phyloP scores from a whole-genome alignment of 805 yeast species.

The Candida fluviatilis region DNA sequence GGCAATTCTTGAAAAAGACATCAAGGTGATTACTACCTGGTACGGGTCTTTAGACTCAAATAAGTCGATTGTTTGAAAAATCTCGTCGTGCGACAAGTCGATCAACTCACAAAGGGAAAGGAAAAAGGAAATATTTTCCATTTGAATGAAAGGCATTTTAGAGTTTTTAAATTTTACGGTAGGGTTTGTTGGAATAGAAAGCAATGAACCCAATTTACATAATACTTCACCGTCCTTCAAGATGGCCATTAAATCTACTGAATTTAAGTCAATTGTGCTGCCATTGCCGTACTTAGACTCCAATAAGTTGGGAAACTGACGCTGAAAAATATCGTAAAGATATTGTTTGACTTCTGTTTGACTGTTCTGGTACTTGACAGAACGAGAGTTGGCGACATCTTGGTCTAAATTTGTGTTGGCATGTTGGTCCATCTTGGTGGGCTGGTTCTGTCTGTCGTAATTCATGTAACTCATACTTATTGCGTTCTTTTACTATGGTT shows the following conservation, averaged over 20 bases:
- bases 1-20: constrained; percentile 69
- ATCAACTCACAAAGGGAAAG: constrained; percentile 54
- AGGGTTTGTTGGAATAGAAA: constrained; percentile 22
- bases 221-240: constrained; percentile 56
- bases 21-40: constrained; percentile 68
- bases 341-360: constrained; percentile 48
- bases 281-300: constrained; percentile 4
- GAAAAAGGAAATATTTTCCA: constrained; percentile 82
- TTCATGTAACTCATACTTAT: constrained; percentile 5
- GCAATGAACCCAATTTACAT: constrained; percentile 29
- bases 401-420: constrained; percentile 56
- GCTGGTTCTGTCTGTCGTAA: constrained; percentile 7
- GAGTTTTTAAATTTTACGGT: constrained; percentile 52
- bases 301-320: constrained; percentile 6
- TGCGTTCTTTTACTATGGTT: too few species aligned
- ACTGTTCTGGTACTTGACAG: constrained; percentile 44
- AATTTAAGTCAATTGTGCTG: constrained; percentile 6
- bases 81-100: constrained; percentile 78
- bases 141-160: constrained; percentile 68
- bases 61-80: constrained; percentile 74
- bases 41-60: constrained; percentile 74
- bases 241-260: constrained; percentile 45
- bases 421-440: constrained; percentile 12
- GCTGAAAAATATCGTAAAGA: constrained; percentile 41
- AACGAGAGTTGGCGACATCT: constrained; percentile 50